Percentiles rank a stretch among this genome's conserved stretches.
phyloP scores from a whole-genome alignment of 768 basidiomycete species.

The Phlegmacium glaucopus region DNA sequence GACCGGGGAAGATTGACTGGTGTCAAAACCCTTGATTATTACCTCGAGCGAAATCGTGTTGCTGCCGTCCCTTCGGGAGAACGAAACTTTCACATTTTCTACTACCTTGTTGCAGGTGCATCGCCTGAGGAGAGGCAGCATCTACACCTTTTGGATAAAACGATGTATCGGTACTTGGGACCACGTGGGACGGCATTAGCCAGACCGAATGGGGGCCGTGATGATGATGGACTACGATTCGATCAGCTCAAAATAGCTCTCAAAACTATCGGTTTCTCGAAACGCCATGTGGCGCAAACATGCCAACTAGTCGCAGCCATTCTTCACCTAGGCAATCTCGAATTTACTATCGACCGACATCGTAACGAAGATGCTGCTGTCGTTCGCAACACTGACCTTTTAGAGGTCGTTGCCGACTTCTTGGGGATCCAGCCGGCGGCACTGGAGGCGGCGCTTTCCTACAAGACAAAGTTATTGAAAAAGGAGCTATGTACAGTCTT shows the following conservation, averaged over 20 bases:
- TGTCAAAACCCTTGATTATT: slow-evolving; percentile 95
- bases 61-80: slow-evolving; percentile 85
- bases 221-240: slow-evolving; percentile 85
- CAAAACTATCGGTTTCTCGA: slow-evolving; percentile 90
- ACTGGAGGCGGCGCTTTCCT: slow-evolving; percentile 80
- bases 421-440: slow-evolving; percentile 73
- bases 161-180: slow-evolving; percentile 84
- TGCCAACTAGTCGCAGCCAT: slow-evolving; percentile 95
- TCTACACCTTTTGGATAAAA: slow-evolving; percentile 78
- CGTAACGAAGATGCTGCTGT: slow-evolving; percentile 92
- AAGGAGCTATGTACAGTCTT: slow-evolving; percentile 98
- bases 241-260: slow-evolving; percentile 93
- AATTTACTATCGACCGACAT: slow-evolving; percentile 80
- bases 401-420: slow-evolving; percentile 88
- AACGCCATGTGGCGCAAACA: slow-evolving; percentile 91
- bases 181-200: slow-evolving; percentile 48
- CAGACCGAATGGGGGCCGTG: slow-evolving; percentile 46
- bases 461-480: slow-evolving; percentile 89
- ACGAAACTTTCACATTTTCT: slow-evolving; percentile 97
- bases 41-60: slow-evolving; percentile 90
- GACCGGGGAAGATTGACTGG: slow-evolving; percentile 88
- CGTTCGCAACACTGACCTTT: slow-evolving; percentile 78
- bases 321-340: slow-evolving; percentile 93
- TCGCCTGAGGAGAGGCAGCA: slow-evolving; percentile 85
- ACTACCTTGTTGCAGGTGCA: slow-evolving; percentile 92